A percentile compares a stretch with the other conserved stretches of the same genome.
These are phyloP conservation scores for Clonostachys chloroleuca DNA, from an alignment of 2,329 filamentous ascomycete genomes.

Conservation along the genomic window DNA sequence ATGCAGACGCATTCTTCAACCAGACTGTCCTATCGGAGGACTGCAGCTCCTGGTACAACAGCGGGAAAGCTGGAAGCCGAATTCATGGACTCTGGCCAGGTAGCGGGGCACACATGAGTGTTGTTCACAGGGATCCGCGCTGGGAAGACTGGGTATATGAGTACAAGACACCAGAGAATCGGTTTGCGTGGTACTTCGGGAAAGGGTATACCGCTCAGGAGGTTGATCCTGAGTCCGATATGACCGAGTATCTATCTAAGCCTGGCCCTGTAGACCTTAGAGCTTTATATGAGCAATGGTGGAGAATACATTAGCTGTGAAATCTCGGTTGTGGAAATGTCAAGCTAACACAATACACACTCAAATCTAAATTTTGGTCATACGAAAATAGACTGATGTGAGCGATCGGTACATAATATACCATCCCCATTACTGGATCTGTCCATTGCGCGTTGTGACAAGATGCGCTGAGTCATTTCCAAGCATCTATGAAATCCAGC, in stretches of 20 bases:
- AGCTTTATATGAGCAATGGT: slow-evolving; percentile 68
- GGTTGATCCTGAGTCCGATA: slow-evolving; percentile 45
- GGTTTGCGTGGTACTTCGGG: slow-evolving; percentile 61
- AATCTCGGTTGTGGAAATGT: no score
- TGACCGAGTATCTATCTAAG: slow-evolving; percentile 58
- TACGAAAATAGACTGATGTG: no score
- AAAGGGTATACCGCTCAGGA: slow-evolving; percentile 64
- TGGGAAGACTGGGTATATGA: slow-evolving; percentile 54
- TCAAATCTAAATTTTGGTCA: no score
- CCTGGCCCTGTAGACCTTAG: slow-evolving; percentile 54
- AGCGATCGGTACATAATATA: no score
- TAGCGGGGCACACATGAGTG: slow-evolving; percentile 61
- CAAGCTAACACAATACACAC: no score
- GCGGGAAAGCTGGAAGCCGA: slow-evolving; percentile 31
- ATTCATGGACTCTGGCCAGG: slow-evolving; percentile 46
- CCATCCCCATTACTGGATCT: no score
- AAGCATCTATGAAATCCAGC: no score
- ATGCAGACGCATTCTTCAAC: slow-evolving; percentile 35
- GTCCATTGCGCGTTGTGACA: no score
- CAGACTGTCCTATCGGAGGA: slow-evolving; percentile 42
- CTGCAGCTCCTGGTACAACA: slow-evolving; percentile 49
- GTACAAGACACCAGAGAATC: slow-evolving; percentile 37
- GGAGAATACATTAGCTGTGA: slow-evolving; percentile 23
- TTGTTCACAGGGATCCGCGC: slow-evolving; percentile 47
- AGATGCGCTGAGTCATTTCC: no score